Evolutionary conservation across 2,329 filamentous ascomycete genomes (phyloP).

Genomic region (Apiospora saccharicola): DNA sequence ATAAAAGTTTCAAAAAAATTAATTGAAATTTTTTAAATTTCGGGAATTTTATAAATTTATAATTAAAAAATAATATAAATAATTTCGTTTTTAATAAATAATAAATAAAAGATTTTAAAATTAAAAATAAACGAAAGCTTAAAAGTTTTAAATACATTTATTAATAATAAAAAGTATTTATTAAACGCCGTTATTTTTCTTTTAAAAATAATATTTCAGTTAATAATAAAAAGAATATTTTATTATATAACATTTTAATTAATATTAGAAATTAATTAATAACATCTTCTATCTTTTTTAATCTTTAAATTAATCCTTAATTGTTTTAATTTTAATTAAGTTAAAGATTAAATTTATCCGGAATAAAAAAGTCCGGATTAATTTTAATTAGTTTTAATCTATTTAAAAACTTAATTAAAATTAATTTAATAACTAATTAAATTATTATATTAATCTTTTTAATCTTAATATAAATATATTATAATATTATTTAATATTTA

Average conservation of each 20-base stretch:
- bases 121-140: too few species aligned
- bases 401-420: too few species aligned
- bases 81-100: background rate
- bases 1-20: too few species aligned
- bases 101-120: too few species aligned
- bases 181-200: background rate
- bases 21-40: background rate
- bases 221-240: background rate
- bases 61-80: background rate
- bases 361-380: too few species aligned
- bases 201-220: background rate
- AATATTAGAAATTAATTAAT: too few species aligned
- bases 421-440: background rate
- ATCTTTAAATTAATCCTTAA: background rate
- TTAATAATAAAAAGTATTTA: background rate
- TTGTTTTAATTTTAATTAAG: background rate
- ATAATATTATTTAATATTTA: too few species aligned
- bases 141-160: too few species aligned
- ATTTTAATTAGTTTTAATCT: too few species aligned
- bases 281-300: too few species aligned
- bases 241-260: background rate
- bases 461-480: too few species aligned
- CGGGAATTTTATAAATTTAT: background rate
- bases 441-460: too few species aligned
- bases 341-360: background rate